These are phyloP conservation scores for Trametopsis cervina DNA, from an alignment of 768 basidiomycete genomes.

Conservation along the genomic window DNA sequence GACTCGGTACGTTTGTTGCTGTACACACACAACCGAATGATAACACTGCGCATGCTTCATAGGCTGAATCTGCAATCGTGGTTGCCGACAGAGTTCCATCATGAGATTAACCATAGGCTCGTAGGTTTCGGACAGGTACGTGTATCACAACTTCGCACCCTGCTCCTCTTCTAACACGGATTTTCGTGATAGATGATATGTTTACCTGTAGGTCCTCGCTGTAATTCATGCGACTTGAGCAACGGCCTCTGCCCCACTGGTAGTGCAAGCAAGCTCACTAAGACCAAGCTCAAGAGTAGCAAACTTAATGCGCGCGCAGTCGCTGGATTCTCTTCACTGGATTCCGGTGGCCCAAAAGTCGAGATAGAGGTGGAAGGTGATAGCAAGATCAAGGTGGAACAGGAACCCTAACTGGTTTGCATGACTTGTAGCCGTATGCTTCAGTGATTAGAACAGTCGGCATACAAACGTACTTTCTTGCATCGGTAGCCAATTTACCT, in stretches of 20 bases:
- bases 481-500: too few species aligned
- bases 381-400: too few species aligned
- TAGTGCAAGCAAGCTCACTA: conserved; percentile 40
- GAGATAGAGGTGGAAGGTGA: conserved; percentile 32
- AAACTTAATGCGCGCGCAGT: conserved; percentile 13
- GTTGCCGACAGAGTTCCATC: conserved; percentile 68
- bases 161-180: too few species aligned
- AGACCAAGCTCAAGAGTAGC: conserved; percentile 9
- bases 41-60: not conserved
- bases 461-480: too few species aligned
- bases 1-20: conserved; percentile 49
- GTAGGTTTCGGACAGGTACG: conserved; percentile 83
- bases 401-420: too few species aligned
- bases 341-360: conserved; percentile 28
- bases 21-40: not conserved
- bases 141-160: not conserved
- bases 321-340: not conserved
- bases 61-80: conserved; percentile 79
- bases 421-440: too few species aligned
- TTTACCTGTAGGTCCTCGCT: conserved; percentile 56
- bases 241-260: conserved; percentile 59
- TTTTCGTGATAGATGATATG: conserved; percentile 74
- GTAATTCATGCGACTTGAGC: conserved; percentile 56
- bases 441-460: too few species aligned
- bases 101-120: conserved; percentile 72